Percentiles rank a stretch among this genome's conserved stretches.
phyloP scores from a whole-genome alignment of 2,329 filamentous ascomycete genomes.

The Xylariales sp. region DNA sequence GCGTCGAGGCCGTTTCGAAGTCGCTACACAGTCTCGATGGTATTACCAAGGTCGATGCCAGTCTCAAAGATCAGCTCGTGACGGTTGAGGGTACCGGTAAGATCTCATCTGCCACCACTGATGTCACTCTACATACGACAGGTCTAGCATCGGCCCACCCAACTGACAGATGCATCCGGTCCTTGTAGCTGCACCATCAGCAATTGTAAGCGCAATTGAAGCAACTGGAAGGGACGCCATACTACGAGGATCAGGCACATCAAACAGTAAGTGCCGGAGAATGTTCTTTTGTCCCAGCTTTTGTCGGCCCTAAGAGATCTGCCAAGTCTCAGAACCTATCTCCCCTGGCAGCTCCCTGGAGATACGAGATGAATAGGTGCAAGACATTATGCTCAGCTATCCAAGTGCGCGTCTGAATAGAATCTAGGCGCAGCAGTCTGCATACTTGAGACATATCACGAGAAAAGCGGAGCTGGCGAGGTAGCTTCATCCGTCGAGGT shows the following conservation, averaged over 20 bases:
- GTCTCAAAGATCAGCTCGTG: constrained; percentile 77
- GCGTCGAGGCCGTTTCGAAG: constrained; percentile 79
- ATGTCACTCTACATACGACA: too few relatives aligned
- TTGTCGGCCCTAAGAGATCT: neutral
- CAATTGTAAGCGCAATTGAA: constrained; percentile 85
- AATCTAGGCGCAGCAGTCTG: constrained; percentile 76
- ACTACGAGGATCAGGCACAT: constrained; percentile 78
- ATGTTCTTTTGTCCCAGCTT: constrained; percentile 11
- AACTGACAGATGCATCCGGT: neutral
- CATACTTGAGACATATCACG: constrained; percentile 79
- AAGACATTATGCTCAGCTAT: too few relatives aligned
- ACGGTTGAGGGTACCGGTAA: constrained; percentile 77
- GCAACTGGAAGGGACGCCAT: constrained; percentile 90
- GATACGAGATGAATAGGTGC: too few relatives aligned
- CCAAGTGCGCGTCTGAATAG: too few relatives aligned
- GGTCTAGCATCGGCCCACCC: neutral
- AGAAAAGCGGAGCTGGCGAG: constrained; percentile 47
- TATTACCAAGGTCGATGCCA: constrained; percentile 77
- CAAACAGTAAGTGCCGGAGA: constrained; percentile 63
- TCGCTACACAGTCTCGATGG: constrained; percentile 73
- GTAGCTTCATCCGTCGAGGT: constrained; percentile 29
- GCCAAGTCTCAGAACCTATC: neutral
- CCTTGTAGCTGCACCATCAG: constrained; percentile 68
- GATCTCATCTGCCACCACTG: constrained; percentile 21
- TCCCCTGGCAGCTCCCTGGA: neutral